Conservation (phyloP, 2,329 filamentous ascomycete genomes). For the Pseudogymnoascus sp. region DNA sequence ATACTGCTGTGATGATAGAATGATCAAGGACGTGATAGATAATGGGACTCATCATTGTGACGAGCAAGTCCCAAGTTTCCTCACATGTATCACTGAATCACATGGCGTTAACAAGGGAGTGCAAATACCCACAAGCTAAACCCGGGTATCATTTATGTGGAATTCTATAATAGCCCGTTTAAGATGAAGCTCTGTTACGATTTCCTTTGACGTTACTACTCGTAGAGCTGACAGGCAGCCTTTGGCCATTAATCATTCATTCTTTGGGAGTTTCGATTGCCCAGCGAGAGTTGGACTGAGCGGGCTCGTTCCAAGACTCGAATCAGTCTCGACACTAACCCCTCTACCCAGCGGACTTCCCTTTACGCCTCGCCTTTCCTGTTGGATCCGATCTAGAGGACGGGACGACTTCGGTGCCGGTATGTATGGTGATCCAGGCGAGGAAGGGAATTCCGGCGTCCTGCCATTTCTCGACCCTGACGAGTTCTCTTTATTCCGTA, state of each 20-base stretch:
- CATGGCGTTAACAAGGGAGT: not conserved
- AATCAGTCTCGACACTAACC: slow-evolving; percentile 25
- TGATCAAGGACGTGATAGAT: not conserved
- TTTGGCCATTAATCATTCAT: not conserved
- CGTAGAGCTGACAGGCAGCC: too few relatives aligned
- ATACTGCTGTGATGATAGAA: not conserved
- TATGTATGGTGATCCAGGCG: slow-evolving; percentile 23
- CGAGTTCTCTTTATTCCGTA: slow-evolving; percentile 15
- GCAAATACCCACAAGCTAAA: not conserved
- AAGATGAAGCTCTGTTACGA: not conserved
- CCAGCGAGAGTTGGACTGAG: slow-evolving; percentile 18
- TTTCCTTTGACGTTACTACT: too few relatives aligned
- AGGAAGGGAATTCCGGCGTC: slow-evolving; percentile 10
- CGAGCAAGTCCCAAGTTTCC: not conserved
- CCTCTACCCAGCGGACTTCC: slow-evolving; percentile 25
- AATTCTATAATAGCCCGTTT: not conserved
- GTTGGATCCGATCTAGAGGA: slow-evolving; percentile 22
- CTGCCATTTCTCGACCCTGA: slow-evolving; percentile 13
- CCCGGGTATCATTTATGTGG: not conserved
- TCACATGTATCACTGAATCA: not conserved
- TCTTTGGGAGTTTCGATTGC: not conserved
- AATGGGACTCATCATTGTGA: not conserved
- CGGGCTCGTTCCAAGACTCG: slow-evolving; percentile 26
- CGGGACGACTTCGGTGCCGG: slow-evolving; percentile 19
- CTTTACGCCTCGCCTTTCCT: slow-evolving; percentile 11